A percentile compares a stretch with the other conserved stretches of the same genome.
These are phyloP conservation scores for Pelargonium cotyledonis DNA, from an alignment of 441 rosid species.

Conservation along the genomic window DNA sequence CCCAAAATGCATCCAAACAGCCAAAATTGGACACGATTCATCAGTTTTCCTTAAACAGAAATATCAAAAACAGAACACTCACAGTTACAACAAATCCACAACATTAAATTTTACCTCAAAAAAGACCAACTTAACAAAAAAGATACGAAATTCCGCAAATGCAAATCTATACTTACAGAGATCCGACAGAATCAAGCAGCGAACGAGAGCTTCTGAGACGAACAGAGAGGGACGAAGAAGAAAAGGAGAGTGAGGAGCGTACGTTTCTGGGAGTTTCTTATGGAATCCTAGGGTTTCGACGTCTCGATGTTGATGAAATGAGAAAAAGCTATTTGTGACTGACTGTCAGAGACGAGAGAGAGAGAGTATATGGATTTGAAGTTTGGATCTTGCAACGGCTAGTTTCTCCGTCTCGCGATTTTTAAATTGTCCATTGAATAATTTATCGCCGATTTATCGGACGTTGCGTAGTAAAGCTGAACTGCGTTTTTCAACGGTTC, in stretches of 20 bases:
- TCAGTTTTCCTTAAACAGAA: background rate
- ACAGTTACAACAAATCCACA: background rate
- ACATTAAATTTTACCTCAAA: background rate
- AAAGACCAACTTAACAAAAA: background rate
- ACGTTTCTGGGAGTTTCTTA: background rate
- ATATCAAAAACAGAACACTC: background rate
- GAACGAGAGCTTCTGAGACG: slow-evolving; percentile 1
- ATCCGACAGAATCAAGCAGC: background rate
- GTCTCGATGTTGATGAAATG: background rate
- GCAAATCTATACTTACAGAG: background rate
- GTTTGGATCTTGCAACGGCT: slow-evolving; percentile 1
- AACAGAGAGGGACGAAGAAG: background rate
- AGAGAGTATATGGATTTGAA: background rate
- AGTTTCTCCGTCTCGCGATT: background rate
- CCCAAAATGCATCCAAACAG: slow-evolving; percentile 1
- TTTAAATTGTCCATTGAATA: background rate
- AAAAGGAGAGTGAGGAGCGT: background rate
- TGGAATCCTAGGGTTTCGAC: background rate
- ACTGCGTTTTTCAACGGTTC: background rate
- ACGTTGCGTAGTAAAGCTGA: too few relatives aligned
- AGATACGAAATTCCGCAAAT: background rate
- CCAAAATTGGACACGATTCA: background rate
- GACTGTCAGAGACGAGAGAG: background rate
- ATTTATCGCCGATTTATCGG: background rate
- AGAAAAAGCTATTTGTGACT: background rate